Evolutionary conservation across 805 yeast genomes (phyloP).

Genomic region (Komagataella ulmi): DNA sequence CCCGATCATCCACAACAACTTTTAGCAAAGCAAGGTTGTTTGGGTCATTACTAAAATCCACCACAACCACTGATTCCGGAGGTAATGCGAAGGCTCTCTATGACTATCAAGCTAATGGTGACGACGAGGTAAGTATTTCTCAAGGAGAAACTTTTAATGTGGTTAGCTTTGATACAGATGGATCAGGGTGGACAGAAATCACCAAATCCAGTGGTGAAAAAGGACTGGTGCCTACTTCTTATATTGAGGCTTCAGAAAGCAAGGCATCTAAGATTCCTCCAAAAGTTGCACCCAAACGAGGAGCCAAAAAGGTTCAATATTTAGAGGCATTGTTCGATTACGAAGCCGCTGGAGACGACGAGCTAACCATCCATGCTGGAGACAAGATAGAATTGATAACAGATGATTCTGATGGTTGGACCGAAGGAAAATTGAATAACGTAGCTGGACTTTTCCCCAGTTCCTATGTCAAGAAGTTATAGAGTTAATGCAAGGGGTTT

Average conservation of each 20-base stretch:
- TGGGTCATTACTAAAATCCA: conserved; percentile 18
- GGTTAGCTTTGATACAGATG: conserved; percentile 54
- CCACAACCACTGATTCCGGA: conserved; percentile 5
- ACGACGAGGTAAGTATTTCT: conserved; percentile 55
- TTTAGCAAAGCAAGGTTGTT: conserved; percentile 12
- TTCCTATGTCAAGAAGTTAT: conserved; percentile 36
- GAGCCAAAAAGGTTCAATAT: conserved; percentile 50
- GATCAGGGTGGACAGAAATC: conserved; percentile 85
- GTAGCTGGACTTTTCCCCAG: conserved; percentile 65
- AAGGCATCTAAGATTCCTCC: conserved; percentile 45
- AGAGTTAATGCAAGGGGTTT: background rate
- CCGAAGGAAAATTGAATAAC: conserved; percentile 73
- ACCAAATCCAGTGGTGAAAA: conserved; percentile 25
- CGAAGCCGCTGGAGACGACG: conserved; percentile 68
- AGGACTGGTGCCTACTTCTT: conserved; percentile 83
- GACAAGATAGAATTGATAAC: conserved; percentile 57
- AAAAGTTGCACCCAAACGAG: conserved; percentile 66
- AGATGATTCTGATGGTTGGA: conserved; percentile 87
- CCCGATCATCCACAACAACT: conserved; percentile 10
- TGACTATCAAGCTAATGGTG: conserved; percentile 52
- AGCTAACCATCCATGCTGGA: conserved; percentile 57
- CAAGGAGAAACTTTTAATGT: conserved; percentile 52
- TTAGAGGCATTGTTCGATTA: conserved; percentile 67
- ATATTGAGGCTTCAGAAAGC: conserved; percentile 33
- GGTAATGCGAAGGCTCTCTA: conserved; percentile 39